These are phyloP conservation scores for Solanum bulbocastanum DNA, from an alignment of 257 asterid genomes.

Conservation along the genomic window DNA sequence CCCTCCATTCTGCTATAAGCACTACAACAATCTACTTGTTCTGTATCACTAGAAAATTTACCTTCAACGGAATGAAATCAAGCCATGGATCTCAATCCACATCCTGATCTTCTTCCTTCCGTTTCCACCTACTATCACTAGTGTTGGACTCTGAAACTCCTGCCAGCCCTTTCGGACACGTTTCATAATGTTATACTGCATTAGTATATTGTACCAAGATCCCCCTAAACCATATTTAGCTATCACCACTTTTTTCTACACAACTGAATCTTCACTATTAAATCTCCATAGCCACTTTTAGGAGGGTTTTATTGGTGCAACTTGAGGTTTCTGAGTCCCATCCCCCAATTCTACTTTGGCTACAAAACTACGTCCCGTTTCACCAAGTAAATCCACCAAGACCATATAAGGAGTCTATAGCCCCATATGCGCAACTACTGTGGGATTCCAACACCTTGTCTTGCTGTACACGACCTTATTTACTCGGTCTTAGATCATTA, in stretches of 20 bases:
- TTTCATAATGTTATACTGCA: background rate
- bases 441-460: background rate
- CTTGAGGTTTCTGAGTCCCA: background rate
- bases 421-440: background rate
- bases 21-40: background rate
- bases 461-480: too few species aligned
- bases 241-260: background rate
- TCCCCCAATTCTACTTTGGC: background rate
- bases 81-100: background rate
- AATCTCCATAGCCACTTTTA: background rate
- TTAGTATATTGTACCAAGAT: background rate
- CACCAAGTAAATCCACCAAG: background rate
- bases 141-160: background rate
- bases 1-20: background rate
- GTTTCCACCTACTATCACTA: background rate
- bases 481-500: background rate
- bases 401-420: background rate
- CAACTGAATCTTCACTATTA: background rate
- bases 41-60: background rate
- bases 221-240: background rate
- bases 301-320: background rate
- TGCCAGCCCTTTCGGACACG: background rate
- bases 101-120: background rate
- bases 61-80: background rate
- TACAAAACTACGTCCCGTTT: background rate